Base-by-base conservation (phyloP, 129 eudicot genomes). In the Artemisia annua region DNA sequence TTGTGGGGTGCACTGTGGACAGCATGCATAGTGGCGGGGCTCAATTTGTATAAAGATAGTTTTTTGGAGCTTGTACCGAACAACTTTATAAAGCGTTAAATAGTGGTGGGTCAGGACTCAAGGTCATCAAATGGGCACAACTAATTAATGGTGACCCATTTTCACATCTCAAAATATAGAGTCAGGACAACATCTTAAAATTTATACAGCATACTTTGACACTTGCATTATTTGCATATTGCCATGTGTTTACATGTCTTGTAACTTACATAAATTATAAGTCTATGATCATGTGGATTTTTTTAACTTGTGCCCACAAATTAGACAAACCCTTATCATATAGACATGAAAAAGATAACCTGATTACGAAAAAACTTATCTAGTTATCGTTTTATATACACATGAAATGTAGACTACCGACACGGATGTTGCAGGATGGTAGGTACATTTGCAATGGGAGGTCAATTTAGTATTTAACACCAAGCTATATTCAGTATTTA, bases 71-170 rank as follows among this genome's bases (percentile, higher is more conserved):
- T 46, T 67, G 74, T 67, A 57, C 43, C 39, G 22, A 56, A 77
- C 56, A 68, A 77, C 10, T 22, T 39, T 15, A 19, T 30, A 44
- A 49, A 57, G 79, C 59, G 16, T 20, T 65, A 66, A 75, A 15
- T 12, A 62, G 71, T 43, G 16, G 72, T 63, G 71, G 63, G 63
- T 48, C 75, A 49, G 52, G 61, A 26, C 14, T 52, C 8, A 28
- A 53, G 24, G 20, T 69, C 46, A 69, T 61, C 54, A 51, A 28
- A 69, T 63, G 3, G 71, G 13, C 48, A 61, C 52, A 64, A 44
- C 16, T 54, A 44, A 18, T 49, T 69, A 67, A 52, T 32, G 0
- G 49, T 28, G 53, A 43, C 14, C 52, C 75, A 18, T 16, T 68
- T 48, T 10, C 49, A 55, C 15, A 48, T 19, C 18, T 66, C 67